Conservation (phyloP, 163 green algal species). For the Volvox carteri region DNA sequence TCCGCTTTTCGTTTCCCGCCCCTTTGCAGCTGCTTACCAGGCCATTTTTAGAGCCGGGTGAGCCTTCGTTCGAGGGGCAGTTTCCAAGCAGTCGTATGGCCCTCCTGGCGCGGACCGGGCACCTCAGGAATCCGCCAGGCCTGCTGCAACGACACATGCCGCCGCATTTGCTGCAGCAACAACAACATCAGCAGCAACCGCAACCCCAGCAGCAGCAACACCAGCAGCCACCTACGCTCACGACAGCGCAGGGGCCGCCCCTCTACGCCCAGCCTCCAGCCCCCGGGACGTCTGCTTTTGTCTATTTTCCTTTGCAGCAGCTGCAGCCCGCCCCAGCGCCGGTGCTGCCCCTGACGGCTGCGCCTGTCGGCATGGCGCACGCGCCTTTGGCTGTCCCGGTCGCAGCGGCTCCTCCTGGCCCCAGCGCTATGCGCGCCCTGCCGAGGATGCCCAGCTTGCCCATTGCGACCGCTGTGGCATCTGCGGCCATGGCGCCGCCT, state of each 20-base stretch:
- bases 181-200: background rate
- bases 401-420: background rate
- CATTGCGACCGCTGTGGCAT: background rate
- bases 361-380: slow-evolving; percentile 9
- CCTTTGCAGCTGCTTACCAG: slow-evolving; percentile 21
- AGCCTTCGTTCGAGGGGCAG: slow-evolving; percentile 14
- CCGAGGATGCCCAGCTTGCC: slow-evolving; percentile 9
- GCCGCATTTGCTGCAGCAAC: slow-evolving; percentile 7
- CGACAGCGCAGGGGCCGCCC: background rate
- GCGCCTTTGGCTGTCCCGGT: background rate
- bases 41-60: background rate
- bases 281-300: background rate
- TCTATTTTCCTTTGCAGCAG: slow-evolving; percentile 42
- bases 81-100: slow-evolving; percentile 23
- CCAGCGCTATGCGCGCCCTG: background rate
- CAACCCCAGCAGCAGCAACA: background rate
- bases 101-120: slow-evolving; percentile 16
- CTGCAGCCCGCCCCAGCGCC: background rate
- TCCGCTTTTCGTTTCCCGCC: background rate
- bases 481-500: background rate
- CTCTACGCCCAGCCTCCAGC: slow-evolving; percentile 14
- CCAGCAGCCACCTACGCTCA: background rate
- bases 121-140: slow-evolving; percentile 21
- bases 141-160: slow-evolving; percentile 17
- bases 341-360: slow-evolving; percentile 5